phyloP scores from a whole-genome alignment of 2,329 filamentous ascomycete species.

The Dactylellina leptospora region DNA sequence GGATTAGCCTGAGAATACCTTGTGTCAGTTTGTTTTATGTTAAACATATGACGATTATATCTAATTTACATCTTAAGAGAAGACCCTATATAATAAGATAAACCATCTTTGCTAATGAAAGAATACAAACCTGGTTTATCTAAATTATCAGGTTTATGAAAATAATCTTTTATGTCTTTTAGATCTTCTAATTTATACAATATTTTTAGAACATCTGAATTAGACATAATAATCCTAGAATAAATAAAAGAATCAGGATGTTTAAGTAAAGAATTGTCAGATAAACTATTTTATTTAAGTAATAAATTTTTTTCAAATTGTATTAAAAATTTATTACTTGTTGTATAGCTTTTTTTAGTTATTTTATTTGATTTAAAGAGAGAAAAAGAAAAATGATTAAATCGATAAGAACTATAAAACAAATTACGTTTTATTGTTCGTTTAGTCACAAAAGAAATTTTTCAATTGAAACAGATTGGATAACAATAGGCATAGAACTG shows the following conservation, averaged over 20 bases:
- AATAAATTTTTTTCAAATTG: slow-evolving; percentile 26
- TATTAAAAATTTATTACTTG: slow-evolving; percentile 14
- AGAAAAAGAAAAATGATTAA: slow-evolving; percentile 3
- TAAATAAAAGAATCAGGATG: slow-evolving; percentile 24
- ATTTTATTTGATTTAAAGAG: slow-evolving; percentile 8
- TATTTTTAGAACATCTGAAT: slow-evolving; percentile 21
- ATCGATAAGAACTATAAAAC: slow-evolving; percentile 8
- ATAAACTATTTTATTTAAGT: slow-evolving; percentile 12
- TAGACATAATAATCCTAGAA: slow-evolving; percentile 22
- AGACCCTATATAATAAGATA: slow-evolving; percentile 13
- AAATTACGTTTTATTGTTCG: slow-evolving; percentile 18
- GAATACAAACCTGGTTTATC: slow-evolving; percentile 10
- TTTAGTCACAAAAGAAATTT: slow-evolving; percentile 29
- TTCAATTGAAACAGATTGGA: slow-evolving; percentile 39
- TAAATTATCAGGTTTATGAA: slow-evolving; percentile 22
- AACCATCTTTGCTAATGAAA: slow-evolving; percentile 13
- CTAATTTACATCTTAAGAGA: slow-evolving; percentile 6
- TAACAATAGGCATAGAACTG: slow-evolving; percentile 38
- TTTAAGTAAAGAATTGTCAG: slow-evolving; percentile 24
- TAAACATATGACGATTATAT: slow-evolving; percentile 18
- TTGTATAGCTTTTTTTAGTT: slow-evolving; percentile 6
- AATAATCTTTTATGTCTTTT: slow-evolving; percentile 24
- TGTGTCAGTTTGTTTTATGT: slow-evolving; percentile 11
- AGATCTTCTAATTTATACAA: slow-evolving; percentile 14
- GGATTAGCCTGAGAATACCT: slow-evolving; percentile 15